Evolutionary conservation across 352 stramenopile species (phyloP).

Genomic region (Globisporangium middletonii): DNA sequence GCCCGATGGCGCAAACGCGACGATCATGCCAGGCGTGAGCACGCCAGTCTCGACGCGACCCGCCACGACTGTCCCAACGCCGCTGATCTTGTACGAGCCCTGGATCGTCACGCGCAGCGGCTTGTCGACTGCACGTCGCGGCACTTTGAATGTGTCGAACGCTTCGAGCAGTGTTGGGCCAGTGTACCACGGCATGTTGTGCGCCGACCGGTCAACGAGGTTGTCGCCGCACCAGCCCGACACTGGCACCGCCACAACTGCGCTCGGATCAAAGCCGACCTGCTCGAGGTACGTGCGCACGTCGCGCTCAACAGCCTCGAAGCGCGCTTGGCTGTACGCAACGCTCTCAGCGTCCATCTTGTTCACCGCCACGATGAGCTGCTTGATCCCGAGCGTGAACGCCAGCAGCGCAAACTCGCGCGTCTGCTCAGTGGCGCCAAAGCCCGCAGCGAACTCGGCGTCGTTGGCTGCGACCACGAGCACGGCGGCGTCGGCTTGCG

Average conservation of each 20-base stretch:
- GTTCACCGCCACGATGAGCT: slow-evolving; percentile 98
- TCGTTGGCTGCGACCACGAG: slow-evolving; percentile 92
- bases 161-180: slow-evolving; percentile 88
- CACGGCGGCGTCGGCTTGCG: slow-evolving; percentile 96
- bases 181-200: slow-evolving; percentile 98
- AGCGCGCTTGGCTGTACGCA: slow-evolving; percentile 92
- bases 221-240: slow-evolving; percentile 97
- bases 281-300: slow-evolving; percentile 92
- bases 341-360: slow-evolving; percentile 98
- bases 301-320: slow-evolving; percentile 92
- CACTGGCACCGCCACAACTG: slow-evolving; percentile 95
- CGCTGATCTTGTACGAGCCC: slow-evolving; percentile 97
- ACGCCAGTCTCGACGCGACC: slow-evolving; percentile 96
- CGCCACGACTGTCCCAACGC: slow-evolving; percentile 95
- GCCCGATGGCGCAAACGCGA: slow-evolving; percentile 88
- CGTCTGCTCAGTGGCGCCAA: slow-evolving; percentile 94
- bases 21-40: slow-evolving; percentile 92
- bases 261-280: slow-evolving; percentile 95
- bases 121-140: slow-evolving; percentile 92
- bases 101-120: slow-evolving; percentile 95
- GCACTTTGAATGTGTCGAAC: slow-evolving; percentile 88
- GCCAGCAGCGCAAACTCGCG: slow-evolving; percentile 95
- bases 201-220: slow-evolving; percentile 90
- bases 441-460: slow-evolving; percentile 94
- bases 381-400: slow-evolving; percentile 96